Base-by-base conservation (phyloP, 345 rosid species). In the Conringia planisiliqua region DNA sequence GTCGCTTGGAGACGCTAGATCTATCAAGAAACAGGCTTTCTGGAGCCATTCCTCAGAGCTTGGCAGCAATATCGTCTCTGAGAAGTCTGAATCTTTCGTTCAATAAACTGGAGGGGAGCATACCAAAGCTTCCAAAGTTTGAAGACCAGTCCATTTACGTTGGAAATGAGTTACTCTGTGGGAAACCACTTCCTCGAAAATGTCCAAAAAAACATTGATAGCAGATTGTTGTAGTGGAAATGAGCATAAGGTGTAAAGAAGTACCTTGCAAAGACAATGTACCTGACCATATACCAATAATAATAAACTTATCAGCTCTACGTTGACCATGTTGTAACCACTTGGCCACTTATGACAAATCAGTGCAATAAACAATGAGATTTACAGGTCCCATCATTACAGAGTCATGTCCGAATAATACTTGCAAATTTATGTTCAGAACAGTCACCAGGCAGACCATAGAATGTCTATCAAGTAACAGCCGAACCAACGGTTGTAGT, bases 81-180 rank as follows among this genome's bases (percentile, higher is more conserved):
- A 62, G 62, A 24, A 65, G 47, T 29, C 52, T 89, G 58, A 80
- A 86, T 70, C 78, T 87, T 70, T 87, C 89, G 0, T 80, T n/a
- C 75, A 87, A 83, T 77, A 72, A 78, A 43, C 60, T 85, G n/a
- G 68, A 74, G 8, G 90, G 90, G 24, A 72, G 70, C 4, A 86
- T 87, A 35, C 95, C 89, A 1, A 51, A 62, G 20, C 65, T 63
- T 11, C 79, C 58, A 4, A 81, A 66, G 39, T 85, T 85, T 52
- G 44, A 79, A 10, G 82, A 85, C 68, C 76, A 82, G 5, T 81
- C 84, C 55, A 77, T 82, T n/a, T 56, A 78, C 62, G 75, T 68
- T 2, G 88, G 83, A 60, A 85, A 85, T 59, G 83, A 63, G 16
- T 79, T 74, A 35, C 80, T 85, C 4, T 85, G 88, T 22, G 88